Base-by-base conservation (phyloP, 1,284 basidiomycete genomes). In the Ceratobasidium sp. region DNA sequence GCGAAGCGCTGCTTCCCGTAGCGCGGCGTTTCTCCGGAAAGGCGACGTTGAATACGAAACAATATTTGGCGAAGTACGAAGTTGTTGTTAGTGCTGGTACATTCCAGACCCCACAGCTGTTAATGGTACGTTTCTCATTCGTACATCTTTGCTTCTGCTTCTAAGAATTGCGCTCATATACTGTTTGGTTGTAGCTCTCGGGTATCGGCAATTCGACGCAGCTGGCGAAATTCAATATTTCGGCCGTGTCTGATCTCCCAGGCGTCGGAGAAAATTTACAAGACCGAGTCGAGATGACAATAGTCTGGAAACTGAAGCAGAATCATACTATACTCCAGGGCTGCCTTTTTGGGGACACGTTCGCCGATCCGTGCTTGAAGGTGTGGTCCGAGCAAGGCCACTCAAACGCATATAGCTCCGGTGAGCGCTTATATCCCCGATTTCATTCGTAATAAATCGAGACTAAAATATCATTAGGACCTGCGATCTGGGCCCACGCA, bases 201-300 rank as follows among this genome's bases (percentile, higher is more conserved):
- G 67, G 67, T 33, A 71, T 71, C 17, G 67, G 67, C 1, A 56
- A 60, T 27, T 71, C 67, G 36, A 56, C 22, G 11, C 54, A 71
- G 29, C 56, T 71, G n/a, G 14, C 67, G 45, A 71, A 71, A 22
- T 71, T 59, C 24, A 71, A 71, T 19, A 71, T 71, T 33, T 41
- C 67, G 1, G 60, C 67, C 7, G 67, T 71, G 8, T n/a, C 56
- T 3, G 48, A 71, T 33, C 67, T 71, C 14, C 54, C 67, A 11
- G 67, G 67, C 19, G 67, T 71, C 33, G 67, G 67, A 7, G 54
- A 36, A 7, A 71, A 71, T 51, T 29, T 71, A 17, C 67, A 71
- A 60, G 67, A 71, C 27, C 54, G 67, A n/a, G 48, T 71, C 14
- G 67, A 71, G 44, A 71, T 71, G 67, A 71, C 67, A 22, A 60